Evolutionary conservation across 2,329 filamentous ascomycete species (phyloP).

Genomic region (Thelonectria blattea): DNA sequence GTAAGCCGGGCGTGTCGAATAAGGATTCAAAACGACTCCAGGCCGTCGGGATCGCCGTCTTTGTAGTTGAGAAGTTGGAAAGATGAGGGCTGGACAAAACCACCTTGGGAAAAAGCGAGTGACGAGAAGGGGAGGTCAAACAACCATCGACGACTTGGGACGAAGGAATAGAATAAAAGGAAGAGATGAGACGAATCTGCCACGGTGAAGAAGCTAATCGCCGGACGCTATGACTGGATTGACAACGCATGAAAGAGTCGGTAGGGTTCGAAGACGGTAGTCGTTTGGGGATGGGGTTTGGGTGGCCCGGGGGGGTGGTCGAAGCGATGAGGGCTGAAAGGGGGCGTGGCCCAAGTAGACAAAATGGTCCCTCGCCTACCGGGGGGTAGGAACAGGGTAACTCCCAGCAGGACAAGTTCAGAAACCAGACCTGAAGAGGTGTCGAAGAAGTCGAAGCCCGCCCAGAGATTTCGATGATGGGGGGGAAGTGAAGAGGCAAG

Average conservation of each 20-base stretch:
- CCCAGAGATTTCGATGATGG: slow-evolving; percentile 12
- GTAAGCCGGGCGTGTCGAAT: slow-evolving; percentile 16
- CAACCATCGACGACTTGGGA: slow-evolving; percentile 26
- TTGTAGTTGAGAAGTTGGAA: slow-evolving; percentile 19
- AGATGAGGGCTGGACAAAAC: slow-evolving; percentile 20
- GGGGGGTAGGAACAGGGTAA: slow-evolving; percentile 28
- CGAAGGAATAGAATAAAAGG: slow-evolving; percentile 26
- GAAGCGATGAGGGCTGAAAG: slow-evolving; percentile 36
- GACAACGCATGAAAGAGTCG: slow-evolving; percentile 37
- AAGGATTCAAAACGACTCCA: slow-evolving; percentile 26
- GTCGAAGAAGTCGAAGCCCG: background rate
- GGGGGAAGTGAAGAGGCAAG: slow-evolving; percentile 7
- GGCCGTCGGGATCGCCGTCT: slow-evolving; percentile 23
- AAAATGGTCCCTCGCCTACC: slow-evolving; percentile 10
- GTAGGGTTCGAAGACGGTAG: slow-evolving; percentile 40
- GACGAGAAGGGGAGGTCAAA: slow-evolving; percentile 25
- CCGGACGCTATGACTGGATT: slow-evolving; percentile 35
- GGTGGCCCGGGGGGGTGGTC: slow-evolving; percentile 25
- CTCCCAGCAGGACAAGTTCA: slow-evolving; percentile 19
- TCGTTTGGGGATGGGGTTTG: slow-evolving; percentile 39
- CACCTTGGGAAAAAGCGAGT: slow-evolving; percentile 22
- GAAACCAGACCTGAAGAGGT: slow-evolving; percentile 16
- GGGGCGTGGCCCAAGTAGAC: slow-evolving; percentile 34
- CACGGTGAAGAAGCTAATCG: slow-evolving; percentile 32
- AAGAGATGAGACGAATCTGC: slow-evolving; percentile 41